phyloP scores from a whole-genome alignment of 2,329 filamentous ascomycete species.

The Sporothrix luriei region DNA sequence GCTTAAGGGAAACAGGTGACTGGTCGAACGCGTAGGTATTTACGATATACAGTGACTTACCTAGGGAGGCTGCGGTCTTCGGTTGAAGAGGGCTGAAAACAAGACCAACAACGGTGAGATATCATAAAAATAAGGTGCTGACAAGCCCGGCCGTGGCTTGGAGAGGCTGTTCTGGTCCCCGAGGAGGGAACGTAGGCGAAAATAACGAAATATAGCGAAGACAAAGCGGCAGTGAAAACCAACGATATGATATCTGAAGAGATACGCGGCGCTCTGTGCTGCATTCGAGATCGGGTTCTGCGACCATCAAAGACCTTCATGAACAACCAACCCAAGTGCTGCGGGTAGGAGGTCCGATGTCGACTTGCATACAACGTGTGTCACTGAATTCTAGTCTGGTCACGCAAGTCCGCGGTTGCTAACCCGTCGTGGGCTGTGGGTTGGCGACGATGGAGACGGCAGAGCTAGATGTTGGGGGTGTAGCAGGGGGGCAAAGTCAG shows the following conservation, averaged over 20 bases:
- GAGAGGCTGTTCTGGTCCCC: not conserved
- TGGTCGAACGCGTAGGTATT: not conserved
- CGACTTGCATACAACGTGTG: not conserved
- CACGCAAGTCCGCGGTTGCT: not conserved
- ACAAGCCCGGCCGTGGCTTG: not conserved
- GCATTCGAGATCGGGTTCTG: not conserved
- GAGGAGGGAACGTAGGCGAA: not conserved
- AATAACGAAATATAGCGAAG: not conserved
- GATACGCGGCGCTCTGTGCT: not conserved
- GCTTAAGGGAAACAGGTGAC: not conserved
- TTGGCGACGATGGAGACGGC: constrained; percentile 14
- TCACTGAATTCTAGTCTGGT: constrained; percentile 5
- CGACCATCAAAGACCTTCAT: not conserved
- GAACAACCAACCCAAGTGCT: not conserved
- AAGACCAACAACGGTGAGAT: not conserved
- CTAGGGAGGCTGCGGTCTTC: not conserved
- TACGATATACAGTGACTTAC: not conserved
- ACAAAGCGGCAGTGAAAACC: no score
- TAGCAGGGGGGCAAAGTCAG: not conserved
- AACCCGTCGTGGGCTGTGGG: constrained; percentile 3
- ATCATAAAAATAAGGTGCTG: constrained; percentile 22
- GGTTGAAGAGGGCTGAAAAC: constrained; percentile 6
- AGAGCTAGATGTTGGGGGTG: not conserved
- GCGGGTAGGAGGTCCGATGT: not conserved
- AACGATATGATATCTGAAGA: not conserved